phyloP scores from a whole-genome alignment of 495 filamentous ascomycete species.

The Penicillium nucicola region DNA sequence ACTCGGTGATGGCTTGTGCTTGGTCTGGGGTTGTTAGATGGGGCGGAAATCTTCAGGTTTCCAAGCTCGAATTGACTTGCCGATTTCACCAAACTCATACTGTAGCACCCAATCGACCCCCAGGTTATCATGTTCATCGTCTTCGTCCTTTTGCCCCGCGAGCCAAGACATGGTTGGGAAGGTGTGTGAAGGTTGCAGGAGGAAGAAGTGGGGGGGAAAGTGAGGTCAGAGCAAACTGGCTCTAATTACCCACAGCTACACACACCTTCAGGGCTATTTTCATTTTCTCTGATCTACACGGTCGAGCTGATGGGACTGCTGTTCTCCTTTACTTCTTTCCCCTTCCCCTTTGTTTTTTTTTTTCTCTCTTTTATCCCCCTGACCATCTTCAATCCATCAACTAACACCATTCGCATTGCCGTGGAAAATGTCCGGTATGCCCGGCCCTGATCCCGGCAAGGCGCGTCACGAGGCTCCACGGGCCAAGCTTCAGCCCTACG shows the following conservation, averaged over 20 bases:
- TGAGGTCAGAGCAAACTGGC: not conserved
- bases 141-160: conserved; percentile 19
- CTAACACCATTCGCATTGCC: too few relatives aligned
- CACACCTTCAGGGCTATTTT: too few relatives aligned
- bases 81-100: conserved; percentile 36
- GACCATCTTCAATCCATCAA: too few relatives aligned
- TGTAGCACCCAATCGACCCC: conserved; percentile 45
- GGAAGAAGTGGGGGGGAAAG: not conserved
- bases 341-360: too few relatives aligned
- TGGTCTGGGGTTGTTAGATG: conserved; percentile 49
- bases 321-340: too few relatives aligned
- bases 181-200: not conserved
- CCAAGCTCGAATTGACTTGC: conserved; percentile 18
- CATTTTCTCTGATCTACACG: too few relatives aligned
- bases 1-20: conserved; percentile 63
- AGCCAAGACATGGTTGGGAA: conserved; percentile 23
- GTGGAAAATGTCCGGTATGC: too few relatives aligned
- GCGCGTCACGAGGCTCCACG: conserved; percentile 5
- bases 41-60: not conserved
- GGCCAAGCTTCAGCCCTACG: conserved; percentile 29
- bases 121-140: conserved; percentile 34
- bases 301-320: too few relatives aligned
- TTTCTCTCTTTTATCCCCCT: too few relatives aligned
- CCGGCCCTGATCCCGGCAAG: not conserved
- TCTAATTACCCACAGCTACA: too few relatives aligned